Evolutionary conservation across 73 alveolate species (phyloP).

Genomic region (Paramecium pentaurelia): DNA sequence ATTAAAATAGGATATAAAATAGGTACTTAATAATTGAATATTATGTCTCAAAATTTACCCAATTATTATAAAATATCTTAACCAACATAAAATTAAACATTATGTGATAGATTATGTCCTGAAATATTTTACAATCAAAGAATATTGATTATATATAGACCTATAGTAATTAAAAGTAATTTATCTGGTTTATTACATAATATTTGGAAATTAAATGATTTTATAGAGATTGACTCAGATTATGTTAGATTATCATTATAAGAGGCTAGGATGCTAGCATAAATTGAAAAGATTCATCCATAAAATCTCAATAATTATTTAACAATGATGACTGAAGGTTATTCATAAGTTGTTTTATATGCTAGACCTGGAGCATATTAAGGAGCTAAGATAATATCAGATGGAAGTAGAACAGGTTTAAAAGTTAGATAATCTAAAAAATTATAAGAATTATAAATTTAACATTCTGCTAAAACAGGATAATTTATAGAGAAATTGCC

Average conservation of each 20-base stretch:
- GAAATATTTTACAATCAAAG: background rate
- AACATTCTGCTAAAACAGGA: conserved; percentile 18
- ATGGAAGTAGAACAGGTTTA: conserved; percentile 19
- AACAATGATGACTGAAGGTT: conserved; percentile 53
- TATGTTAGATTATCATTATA: background rate
- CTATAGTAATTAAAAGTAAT: conserved; percentile 9
- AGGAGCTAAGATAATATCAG: conserved; percentile 20
- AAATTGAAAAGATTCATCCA: conserved; percentile 4
- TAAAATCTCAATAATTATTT: background rate
- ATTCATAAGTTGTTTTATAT: background rate
- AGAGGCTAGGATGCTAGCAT: conserved; percentile 18
- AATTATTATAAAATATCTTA: background rate
- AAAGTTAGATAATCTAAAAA: conserved; percentile 9
- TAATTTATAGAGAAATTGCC: conserved; percentile 19
- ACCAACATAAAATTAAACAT: background rate
- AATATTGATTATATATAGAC: conserved; percentile 24
- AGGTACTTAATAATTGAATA: background rate
- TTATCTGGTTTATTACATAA: background rate
- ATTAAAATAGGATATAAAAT: background rate
- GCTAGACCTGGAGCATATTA: conserved; percentile 44
- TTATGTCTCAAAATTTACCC: background rate
- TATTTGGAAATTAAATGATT: conserved; percentile 16
- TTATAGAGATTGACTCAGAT: background rate
- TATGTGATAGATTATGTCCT: conserved; percentile 14
- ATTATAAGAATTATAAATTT: background rate